Evolutionary conservation across 441 rosid species (phyloP).

Genomic region (Gossypium davidsonii): DNA sequence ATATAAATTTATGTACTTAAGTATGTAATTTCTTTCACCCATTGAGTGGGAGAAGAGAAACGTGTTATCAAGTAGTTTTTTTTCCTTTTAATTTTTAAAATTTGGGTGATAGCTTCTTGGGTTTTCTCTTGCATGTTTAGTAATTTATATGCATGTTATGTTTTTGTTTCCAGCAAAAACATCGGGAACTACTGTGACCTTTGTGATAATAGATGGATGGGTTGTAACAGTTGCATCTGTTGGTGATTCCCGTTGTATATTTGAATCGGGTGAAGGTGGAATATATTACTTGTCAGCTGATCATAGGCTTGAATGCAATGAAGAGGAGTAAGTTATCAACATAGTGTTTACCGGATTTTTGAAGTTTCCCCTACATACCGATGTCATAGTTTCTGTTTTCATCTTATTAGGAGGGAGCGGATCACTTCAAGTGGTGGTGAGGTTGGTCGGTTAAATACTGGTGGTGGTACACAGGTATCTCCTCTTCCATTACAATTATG

Average conservation of each 20-base stretch:
- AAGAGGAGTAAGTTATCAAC: conserved; percentile 66
- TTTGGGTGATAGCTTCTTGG: neutral
- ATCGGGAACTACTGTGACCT: conserved; percentile 93
- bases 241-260: conserved; percentile 94
- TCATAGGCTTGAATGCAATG: conserved; percentile 90
- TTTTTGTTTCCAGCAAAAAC: conserved; percentile 59
- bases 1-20: neutral
- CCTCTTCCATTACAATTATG: conserved; percentile 14
- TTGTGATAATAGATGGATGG: conserved; percentile 89
- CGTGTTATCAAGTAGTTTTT: neutral
- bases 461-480: conserved; percentile 93
- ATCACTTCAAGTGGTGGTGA: conserved; percentile 97
- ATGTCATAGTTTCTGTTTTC: conserved; percentile 14
- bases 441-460: conserved; percentile 93
- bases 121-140: neutral
- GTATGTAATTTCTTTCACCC: neutral
- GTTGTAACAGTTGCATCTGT: conserved; percentile 92
- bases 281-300: conserved; percentile 84
- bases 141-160: neutral
- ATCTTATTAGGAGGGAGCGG: conserved; percentile 66
- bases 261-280: conserved; percentile 92
- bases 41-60: neutral
- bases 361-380: conserved; percentile 12
- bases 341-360: conserved; percentile 10
- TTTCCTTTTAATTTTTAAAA: neutral